Percentiles rank a stretch among this genome's conserved stretches.
Conservation (phyloP, 2,329 filamentous ascomycete species). For the Ceratocystis lukuohia region DNA sequence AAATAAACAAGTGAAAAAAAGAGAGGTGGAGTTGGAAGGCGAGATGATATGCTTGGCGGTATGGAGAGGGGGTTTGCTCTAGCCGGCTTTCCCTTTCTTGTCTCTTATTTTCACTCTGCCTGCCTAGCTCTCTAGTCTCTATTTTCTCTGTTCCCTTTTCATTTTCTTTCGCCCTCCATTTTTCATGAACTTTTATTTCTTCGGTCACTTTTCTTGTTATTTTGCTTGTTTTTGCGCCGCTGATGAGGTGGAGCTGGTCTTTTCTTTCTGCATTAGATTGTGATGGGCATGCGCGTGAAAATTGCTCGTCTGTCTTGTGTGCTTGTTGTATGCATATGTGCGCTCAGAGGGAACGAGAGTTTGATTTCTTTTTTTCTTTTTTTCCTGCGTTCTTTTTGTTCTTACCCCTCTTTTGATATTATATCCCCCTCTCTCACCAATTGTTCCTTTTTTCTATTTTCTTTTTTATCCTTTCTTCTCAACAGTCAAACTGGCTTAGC, state of each 20-base stretch:
- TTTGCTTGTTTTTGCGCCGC: not conserved
- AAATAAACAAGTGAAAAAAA: too few species aligned
- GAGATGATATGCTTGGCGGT: not conserved
- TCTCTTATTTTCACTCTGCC: not conserved
- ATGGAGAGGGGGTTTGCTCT: not conserved
- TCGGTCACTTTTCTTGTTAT: not conserved
- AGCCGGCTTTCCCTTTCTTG: not conserved
- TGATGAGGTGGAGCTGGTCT: not conserved
- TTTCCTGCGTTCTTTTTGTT: not conserved
- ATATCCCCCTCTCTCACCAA: too few species aligned
- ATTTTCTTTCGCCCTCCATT: not conserved
- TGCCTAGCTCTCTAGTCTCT: not conserved
- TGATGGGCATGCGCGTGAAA: not conserved
- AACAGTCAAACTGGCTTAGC: too few species aligned
- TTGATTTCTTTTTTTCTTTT: not conserved
- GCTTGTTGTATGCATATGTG: not conserved
- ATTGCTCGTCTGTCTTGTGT: not conserved
- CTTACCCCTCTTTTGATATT: not conserved
- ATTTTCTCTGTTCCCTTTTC: not conserved
- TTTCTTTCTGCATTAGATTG: slow-evolving; percentile 6
- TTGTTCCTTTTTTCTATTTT: not conserved
- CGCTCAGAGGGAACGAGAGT: not conserved
- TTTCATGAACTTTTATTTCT: slow-evolving; percentile 1
- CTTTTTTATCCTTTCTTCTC: not conserved
- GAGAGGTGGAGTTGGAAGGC: too few species aligned